phyloP scores from a whole-genome alignment of 1,284 basidiomycete species.

The Afroboletus lepidellus region DNA sequence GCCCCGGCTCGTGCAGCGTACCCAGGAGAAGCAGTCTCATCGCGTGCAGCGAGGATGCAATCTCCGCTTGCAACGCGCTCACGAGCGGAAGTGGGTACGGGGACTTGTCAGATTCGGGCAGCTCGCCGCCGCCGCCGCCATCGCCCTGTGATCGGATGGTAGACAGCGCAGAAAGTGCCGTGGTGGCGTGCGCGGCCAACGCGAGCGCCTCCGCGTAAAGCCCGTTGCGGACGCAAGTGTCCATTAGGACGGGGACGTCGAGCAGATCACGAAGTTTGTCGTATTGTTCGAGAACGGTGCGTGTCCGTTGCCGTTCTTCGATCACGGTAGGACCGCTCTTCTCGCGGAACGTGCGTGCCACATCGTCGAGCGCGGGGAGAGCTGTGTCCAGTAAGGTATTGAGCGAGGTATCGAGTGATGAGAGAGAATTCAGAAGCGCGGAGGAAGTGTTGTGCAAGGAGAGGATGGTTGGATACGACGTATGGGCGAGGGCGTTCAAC shows the following conservation, averaged over 20 bases:
- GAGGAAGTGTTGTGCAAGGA: constrained; percentile 74
- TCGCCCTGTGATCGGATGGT: constrained; percentile 19
- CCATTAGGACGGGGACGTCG: constrained; percentile 85
- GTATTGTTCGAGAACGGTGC: constrained; percentile 83
- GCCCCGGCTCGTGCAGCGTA: constrained; percentile 76
- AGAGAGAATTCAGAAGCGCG: constrained; percentile 65
- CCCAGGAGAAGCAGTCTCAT: constrained; percentile 79
- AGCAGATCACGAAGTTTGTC: constrained; percentile 89
- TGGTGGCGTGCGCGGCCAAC: constrained; percentile 31
- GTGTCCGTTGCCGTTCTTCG: constrained; percentile 68
- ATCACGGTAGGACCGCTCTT: constrained; percentile 55
- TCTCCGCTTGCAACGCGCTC: constrained; percentile 66
- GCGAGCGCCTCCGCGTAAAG: constrained; percentile 89
- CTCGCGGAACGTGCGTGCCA: constrained; percentile 62
- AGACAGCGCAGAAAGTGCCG: constrained; percentile 30
- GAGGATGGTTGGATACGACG: constrained; percentile 86
- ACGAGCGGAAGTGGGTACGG: constrained; percentile 44
- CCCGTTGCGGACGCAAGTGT: constrained; percentile 88
- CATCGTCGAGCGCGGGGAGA: constrained; percentile 71
- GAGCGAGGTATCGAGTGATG: constrained; percentile 65
- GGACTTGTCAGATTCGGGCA: constrained; percentile 20
- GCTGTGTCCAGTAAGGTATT: constrained; percentile 60
- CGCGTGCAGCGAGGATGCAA: constrained; percentile 69
- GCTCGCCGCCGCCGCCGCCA: constrained; percentile 9
- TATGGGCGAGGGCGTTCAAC: constrained; percentile 82